Evolutionary conservation across 2,329 filamentous ascomycete species (phyloP).

Genomic region (Emericellopsis cladophorae): DNA sequence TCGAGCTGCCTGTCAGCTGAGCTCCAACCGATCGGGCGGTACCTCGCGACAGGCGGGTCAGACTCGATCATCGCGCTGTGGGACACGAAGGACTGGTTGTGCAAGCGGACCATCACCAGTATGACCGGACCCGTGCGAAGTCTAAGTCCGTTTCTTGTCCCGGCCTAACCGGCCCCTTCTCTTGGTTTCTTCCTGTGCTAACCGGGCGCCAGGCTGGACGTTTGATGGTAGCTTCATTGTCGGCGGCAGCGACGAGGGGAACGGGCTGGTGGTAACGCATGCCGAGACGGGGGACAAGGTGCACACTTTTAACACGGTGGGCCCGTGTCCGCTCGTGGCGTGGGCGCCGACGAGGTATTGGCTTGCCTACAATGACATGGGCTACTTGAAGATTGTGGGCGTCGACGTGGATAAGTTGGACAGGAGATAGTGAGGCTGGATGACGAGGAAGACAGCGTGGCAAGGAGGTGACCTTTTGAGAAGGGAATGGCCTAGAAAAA

Average conservation of each 20-base stretch:
- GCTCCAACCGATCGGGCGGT: conserved; percentile 57
- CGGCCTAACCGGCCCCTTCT: background rate
- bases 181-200: background rate
- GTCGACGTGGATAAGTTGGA: conserved; percentile 29
- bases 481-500: no score
- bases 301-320: conserved; percentile 56
- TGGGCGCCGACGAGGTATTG: conserved; percentile 69
- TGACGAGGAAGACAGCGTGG: no score
- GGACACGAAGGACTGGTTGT: conserved; percentile 70
- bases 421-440: background rate
- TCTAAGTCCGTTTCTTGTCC: conserved; percentile 36
- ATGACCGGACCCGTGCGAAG: conserved; percentile 59
- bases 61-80: conserved; percentile 67
- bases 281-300: conserved; percentile 63
- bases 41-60: conserved; percentile 61
- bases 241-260: conserved; percentile 59
- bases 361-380: conserved; percentile 60
- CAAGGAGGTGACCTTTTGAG: no score
- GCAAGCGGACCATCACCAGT: conserved; percentile 55
- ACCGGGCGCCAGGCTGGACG: conserved; percentile 52
- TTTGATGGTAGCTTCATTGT: conserved; percentile 68
- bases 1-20: conserved; percentile 57
- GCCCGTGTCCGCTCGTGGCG: conserved; percentile 52
- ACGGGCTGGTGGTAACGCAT: conserved; percentile 57
- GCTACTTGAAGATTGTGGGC: conserved; percentile 56